Percentiles rank a stretch among this genome's conserved stretches.
Evolutionary conservation across 345 rosid species (phyloP).

Genomic region (Rhodamnia rubescens): DNA sequence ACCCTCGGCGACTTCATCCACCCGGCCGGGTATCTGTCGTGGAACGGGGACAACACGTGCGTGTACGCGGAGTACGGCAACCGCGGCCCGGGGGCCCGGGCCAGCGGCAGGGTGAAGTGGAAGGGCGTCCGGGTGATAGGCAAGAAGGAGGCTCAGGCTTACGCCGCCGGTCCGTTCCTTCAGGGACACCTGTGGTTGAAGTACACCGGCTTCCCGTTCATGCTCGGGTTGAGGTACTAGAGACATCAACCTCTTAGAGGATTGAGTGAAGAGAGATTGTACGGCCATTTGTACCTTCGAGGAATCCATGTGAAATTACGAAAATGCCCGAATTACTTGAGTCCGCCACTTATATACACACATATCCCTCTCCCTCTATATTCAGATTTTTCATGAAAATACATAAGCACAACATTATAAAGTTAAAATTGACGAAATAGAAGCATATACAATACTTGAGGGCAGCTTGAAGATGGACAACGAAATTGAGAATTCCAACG

Average conservation of each 20-base stretch:
- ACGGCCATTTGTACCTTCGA: background rate
- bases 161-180: slow-evolving; percentile 29
- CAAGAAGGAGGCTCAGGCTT: slow-evolving; percentile 25
- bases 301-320: background rate
- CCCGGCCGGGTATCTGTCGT: slow-evolving; percentile 48
- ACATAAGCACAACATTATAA: too few species aligned
- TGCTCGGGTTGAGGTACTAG: slow-evolving; percentile 17
- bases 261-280: background rate
- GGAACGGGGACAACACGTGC: slow-evolving; percentile 28
- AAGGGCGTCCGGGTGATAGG: slow-evolving; percentile 15
- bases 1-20: slow-evolving; percentile 49
- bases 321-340: background rate
- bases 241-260: background rate
- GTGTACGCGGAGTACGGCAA: slow-evolving; percentile 45
- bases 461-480: too few species aligned
- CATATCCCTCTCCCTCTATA: background rate
- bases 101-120: slow-evolving; percentile 45
- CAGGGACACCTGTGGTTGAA: slow-evolving; percentile 29
- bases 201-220: slow-evolving; percentile 25
- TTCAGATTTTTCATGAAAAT: too few species aligned
- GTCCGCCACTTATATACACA: background rate
- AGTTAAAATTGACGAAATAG: too few species aligned
- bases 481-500: too few species aligned
- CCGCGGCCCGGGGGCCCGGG: slow-evolving; percentile 52
- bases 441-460: too few species aligned